A percentile compares a stretch with the other conserved stretches of the same genome.
Evolutionary conservation across 768 basidiomycete genomes (phyloP).

Genomic region (Rhodosporidiobolus odoratus): DNA sequence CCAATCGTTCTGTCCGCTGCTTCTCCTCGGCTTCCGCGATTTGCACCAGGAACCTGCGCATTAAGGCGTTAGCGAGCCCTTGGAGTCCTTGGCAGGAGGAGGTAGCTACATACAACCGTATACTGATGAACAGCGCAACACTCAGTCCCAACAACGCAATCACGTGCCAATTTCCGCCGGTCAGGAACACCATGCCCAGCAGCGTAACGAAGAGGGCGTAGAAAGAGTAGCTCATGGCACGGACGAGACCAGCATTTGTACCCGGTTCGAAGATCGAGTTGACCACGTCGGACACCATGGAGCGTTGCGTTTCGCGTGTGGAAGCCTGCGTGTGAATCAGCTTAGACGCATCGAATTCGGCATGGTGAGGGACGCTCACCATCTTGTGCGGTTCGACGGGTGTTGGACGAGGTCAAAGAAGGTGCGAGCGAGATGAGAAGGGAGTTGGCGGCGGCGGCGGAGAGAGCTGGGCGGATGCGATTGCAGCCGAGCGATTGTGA

Average conservation of each 20-base stretch:
- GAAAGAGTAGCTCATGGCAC: slow-evolving; percentile 37
- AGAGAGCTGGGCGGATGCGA: no score
- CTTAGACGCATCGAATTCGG: no score
- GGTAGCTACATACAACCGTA: slow-evolving; percentile 27
- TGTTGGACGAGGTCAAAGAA: not conserved
- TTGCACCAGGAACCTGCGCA: slow-evolving; percentile 35
- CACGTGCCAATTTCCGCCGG: slow-evolving; percentile 32
- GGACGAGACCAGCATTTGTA: slow-evolving; percentile 32
- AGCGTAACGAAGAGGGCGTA: slow-evolving; percentile 40
- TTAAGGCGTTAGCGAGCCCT: not conserved
- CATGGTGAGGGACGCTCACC: no score
- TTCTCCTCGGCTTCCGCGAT: slow-evolving; percentile 30
- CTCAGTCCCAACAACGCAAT: slow-evolving; percentile 19
- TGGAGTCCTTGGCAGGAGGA: not conserved
- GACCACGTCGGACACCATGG: slow-evolving; percentile 25
- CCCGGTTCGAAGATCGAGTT: slow-evolving; percentile 35
- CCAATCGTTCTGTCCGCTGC: slow-evolving; percentile 17
- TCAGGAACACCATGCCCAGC: slow-evolving; percentile 23
- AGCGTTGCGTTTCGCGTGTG: not conserved
- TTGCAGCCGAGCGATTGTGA: no score
- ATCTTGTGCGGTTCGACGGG: not conserved
- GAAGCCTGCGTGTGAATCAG: not conserved
- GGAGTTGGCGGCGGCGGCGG: no score
- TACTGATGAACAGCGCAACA: slow-evolving; percentile 30
- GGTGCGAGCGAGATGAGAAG: no score